phyloP scores from a whole-genome alignment of 2,329 filamentous ascomycete genomes.

The Xylogone sp. region DNA sequence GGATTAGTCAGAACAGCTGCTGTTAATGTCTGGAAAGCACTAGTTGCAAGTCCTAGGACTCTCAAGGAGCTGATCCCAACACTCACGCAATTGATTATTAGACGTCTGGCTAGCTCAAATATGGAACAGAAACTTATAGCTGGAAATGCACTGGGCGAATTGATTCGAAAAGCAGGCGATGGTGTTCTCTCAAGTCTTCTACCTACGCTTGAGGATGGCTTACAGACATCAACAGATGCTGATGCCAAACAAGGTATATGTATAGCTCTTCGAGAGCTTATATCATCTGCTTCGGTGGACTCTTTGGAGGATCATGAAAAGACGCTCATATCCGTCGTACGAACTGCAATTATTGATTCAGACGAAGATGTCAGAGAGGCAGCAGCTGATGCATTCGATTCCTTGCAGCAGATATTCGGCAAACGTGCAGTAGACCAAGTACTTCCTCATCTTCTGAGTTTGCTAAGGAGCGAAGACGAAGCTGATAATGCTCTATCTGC shows the following conservation, averaged over 20 bases:
- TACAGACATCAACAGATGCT: slow-evolving; percentile 82
- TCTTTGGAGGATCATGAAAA: slow-evolving; percentile 92
- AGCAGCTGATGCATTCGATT: slow-evolving; percentile 95
- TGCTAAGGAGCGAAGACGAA: slow-evolving; percentile 81
- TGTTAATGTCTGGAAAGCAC: slow-evolving; percentile 91
- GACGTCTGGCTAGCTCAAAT: slow-evolving; percentile 88
- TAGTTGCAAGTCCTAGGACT: slow-evolving; percentile 86
- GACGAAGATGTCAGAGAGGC: slow-evolving; percentile 90
- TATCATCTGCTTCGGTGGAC: slow-evolving; percentile 82
- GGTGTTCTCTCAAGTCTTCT: slow-evolving; percentile 83
- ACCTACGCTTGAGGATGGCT: slow-evolving; percentile 86
- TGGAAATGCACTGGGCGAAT: slow-evolving; percentile 90
- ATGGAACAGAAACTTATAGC: slow-evolving; percentile 99
- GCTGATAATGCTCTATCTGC: slow-evolving; percentile 92
- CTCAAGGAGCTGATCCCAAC: slow-evolving; percentile 95
- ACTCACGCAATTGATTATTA: slow-evolving; percentile 90
- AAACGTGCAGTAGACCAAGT: slow-evolving; percentile 96
- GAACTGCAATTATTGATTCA: slow-evolving; percentile 85
- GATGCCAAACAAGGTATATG: slow-evolving; percentile 97
- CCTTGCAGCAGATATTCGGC: slow-evolving; percentile 87
- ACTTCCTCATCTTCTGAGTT: slow-evolving; percentile 82
- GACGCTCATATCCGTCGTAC: slow-evolving; percentile 89
- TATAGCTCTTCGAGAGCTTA: slow-evolving; percentile 90
- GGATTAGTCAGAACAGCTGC: slow-evolving; percentile 86
- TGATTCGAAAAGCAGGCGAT: slow-evolving; percentile 95